Evolutionary conservation across 306 rosid genomes (phyloP).

Genomic region (Fragaria iinumae): DNA sequence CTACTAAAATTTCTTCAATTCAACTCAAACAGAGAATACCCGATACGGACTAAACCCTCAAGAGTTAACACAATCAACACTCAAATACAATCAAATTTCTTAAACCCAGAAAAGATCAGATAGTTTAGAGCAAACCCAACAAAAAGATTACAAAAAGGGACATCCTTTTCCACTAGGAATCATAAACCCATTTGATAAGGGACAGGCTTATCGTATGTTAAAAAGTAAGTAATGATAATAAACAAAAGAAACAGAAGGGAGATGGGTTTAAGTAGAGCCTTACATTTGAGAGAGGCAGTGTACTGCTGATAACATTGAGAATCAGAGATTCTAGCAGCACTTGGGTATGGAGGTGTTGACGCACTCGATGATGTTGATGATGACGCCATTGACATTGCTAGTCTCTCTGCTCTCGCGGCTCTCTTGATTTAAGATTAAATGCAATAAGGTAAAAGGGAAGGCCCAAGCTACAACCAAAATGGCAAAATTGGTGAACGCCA

Average conservation of each 20-base stretch:
- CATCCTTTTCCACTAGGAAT: neutral
- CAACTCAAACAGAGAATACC: neutral
- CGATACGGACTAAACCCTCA: neutral
- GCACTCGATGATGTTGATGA: slow-evolving; percentile 19
- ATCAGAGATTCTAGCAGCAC: slow-evolving; percentile 78
- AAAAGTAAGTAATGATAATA: neutral
- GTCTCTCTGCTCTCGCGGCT: no score
- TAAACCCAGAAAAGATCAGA: neutral
- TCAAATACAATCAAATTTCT: neutral
- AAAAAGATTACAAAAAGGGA: neutral
- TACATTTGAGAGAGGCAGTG: slow-evolving; percentile 87
- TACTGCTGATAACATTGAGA: slow-evolving; percentile 85
- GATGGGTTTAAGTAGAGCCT: neutral
- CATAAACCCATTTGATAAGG: neutral
- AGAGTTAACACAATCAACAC: neutral
- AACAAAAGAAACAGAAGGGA: neutral
- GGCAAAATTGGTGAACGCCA: no score
- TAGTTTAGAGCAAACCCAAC: neutral
- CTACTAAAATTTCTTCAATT: neutral
- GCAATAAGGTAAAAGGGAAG: neutral
- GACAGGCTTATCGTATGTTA: neutral
- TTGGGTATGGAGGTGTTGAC: slow-evolving; percentile 55
- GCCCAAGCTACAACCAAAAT: no score
- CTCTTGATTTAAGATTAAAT: no score
- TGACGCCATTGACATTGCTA: slow-evolving; percentile 36